Percentiles rank a stretch among this genome's conserved stretches.
These are phyloP conservation scores for Cryphonectria japonica DNA, from an alignment of 2,329 filamentous ascomycete species.

Conservation along the genomic window DNA sequence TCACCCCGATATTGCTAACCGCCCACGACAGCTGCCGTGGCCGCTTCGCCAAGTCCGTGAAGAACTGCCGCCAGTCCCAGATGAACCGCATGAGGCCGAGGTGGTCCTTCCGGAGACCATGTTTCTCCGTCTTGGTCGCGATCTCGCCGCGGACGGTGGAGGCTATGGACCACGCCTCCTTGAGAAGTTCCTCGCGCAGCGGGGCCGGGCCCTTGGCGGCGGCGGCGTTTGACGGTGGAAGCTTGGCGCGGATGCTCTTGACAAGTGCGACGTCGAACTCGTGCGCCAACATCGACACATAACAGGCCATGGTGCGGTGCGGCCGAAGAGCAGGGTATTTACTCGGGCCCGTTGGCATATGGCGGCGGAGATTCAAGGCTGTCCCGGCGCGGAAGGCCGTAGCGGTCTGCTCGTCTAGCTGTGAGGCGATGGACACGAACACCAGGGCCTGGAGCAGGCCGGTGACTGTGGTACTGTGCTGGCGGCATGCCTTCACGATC, in stretches of 20 bases:
- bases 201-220: neutral
- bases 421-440: constrained; percentile 33
- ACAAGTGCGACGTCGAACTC: constrained; percentile 11
- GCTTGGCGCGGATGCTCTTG: neutral
- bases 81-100: constrained; percentile 10
- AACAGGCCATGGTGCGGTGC: constrained; percentile 29
- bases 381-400: constrained; percentile 21
- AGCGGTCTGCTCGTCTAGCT: constrained; percentile 20
- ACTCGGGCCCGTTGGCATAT: constrained; percentile 23
- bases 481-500: constrained; percentile 33
- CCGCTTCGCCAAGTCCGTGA: neutral
- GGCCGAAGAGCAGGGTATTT: constrained; percentile 20
- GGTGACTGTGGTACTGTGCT: constrained; percentile 37
- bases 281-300: constrained; percentile 21
- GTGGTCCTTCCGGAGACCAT: neutral
- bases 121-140: neutral
- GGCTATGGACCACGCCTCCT: constrained; percentile 8
- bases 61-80: constrained; percentile 6
- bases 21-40: neutral
- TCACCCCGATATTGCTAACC: neutral
- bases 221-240: neutral
- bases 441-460: constrained; percentile 36
- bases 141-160: neutral
- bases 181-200: neutral
- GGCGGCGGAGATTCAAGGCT: constrained; percentile 34